phyloP scores from a whole-genome alignment of 148 eudicot species.

The Amaranthus hypochondriacus region DNA sequence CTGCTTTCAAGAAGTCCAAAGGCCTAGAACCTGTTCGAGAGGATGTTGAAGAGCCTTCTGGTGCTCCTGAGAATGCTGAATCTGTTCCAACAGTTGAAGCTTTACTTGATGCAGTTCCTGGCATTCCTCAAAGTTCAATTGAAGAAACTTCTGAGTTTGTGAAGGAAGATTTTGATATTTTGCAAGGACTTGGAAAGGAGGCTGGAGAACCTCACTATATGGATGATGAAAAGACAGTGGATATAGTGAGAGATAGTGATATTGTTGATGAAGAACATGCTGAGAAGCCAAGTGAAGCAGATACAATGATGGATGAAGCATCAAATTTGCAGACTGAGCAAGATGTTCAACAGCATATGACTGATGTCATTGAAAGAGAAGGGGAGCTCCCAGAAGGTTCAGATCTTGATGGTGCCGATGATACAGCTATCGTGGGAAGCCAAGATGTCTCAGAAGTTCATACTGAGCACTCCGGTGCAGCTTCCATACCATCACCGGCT shows the following conservation, averaged over 20 bases:
- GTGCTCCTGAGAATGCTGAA: constrained; percentile 39
- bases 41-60: constrained; percentile 33
- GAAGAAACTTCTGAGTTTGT: constrained; percentile 43
- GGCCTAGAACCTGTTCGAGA: constrained; percentile 48
- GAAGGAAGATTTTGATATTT: constrained; percentile 43
- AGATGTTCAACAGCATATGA: constrained; percentile 35
- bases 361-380: constrained; percentile 55
- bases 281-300: constrained; percentile 37
- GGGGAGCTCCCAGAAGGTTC: constrained; percentile 56
- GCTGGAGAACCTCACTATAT: constrained; percentile 17
- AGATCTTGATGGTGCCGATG: constrained; percentile 48
- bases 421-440: constrained; percentile 26
- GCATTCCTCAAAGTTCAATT: constrained; percentile 32
- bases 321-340: constrained; percentile 35
- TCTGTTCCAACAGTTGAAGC: constrained; percentile 35
- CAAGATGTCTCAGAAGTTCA: constrained; percentile 40
- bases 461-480: constrained; percentile 26
- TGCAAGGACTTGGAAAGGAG: constrained; percentile 43
- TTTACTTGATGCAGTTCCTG: constrained; percentile 38
- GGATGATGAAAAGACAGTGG: constrained; percentile 29
- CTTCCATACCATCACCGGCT: constrained; percentile 39
- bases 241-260: constrained; percentile 37
- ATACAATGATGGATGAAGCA: constrained; percentile 36
- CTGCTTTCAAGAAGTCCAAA: constrained; percentile 52
- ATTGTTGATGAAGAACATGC: constrained; percentile 39